phyloP scores from a whole-genome alignment of 345 rosid species.

The Ricinus communis region DNA sequence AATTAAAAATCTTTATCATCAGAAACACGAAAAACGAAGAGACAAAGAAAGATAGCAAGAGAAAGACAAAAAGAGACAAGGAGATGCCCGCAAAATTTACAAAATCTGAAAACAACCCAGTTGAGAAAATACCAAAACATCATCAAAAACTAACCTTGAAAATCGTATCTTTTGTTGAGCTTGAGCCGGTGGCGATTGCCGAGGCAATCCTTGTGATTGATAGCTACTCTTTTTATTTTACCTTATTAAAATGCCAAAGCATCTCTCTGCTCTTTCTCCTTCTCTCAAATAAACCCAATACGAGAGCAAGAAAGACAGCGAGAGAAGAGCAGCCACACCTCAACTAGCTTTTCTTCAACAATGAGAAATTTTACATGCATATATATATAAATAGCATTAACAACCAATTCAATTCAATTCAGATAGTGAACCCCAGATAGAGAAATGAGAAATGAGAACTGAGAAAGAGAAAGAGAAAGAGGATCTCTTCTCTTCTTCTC shows the following conservation, averaged over 20 bases:
- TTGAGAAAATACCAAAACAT: slow-evolving; percentile 23
- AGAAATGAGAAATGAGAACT: not conserved
- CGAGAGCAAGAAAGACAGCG: too few relatives aligned
- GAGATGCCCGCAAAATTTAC: slow-evolving; percentile 17
- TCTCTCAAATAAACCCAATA: too few relatives aligned
- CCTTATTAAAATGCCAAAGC: not conserved
- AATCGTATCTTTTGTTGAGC: slow-evolving; percentile 15
- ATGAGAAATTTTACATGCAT: slow-evolving; percentile 2
- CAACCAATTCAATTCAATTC: not conserved
- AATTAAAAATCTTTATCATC: slow-evolving; percentile 32
- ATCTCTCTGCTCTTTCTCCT: not conserved
- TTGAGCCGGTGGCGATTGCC: slow-evolving; percentile 26
- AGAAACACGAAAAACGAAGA: slow-evolving; percentile 39
- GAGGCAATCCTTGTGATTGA: slow-evolving; percentile 34
- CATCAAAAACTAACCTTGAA: slow-evolving; percentile 30
- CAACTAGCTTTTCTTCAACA: slow-evolving; percentile 9
- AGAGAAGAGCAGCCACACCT: slow-evolving; percentile 1
- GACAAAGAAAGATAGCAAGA: slow-evolving; percentile 19
- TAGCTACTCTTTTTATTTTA: slow-evolving; percentile 1
- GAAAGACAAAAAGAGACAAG: slow-evolving; percentile 29
- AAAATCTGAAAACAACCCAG: slow-evolving; percentile 22
- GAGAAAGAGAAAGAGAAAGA: not conserved
- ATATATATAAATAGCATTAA: not conserved
- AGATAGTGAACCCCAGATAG: not conserved
- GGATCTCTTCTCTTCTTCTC: slow-evolving; percentile 2